Conservation (phyloP, 2,329 filamentous ascomycete species). For the Aureobasidium melanogenum region DNA sequence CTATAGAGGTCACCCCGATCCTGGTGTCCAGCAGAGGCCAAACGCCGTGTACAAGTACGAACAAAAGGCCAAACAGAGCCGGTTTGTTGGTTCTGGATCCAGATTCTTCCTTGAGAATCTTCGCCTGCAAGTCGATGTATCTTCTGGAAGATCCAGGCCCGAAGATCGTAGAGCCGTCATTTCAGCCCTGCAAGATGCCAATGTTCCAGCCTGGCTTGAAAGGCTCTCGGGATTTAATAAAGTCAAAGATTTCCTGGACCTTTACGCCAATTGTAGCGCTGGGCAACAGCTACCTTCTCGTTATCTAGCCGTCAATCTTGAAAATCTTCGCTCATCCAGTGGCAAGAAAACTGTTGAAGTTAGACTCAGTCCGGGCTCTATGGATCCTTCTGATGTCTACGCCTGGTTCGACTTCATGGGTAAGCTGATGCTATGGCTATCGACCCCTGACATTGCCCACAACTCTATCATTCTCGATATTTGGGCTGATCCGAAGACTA, state of each 20-base stretch:
- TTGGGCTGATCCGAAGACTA: neutral
- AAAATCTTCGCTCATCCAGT: neutral
- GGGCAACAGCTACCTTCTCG: neutral
- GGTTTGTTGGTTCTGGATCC: neutral
- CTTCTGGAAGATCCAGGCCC: neutral
- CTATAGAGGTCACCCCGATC: neutral
- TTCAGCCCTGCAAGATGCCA: neutral
- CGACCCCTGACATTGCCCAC: neutral
- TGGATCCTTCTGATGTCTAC: neutral
- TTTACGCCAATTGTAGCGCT: neutral
- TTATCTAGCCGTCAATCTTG: neutral
- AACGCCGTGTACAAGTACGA: neutral
- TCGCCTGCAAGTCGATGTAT: neutral
- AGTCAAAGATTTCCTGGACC: neutral
- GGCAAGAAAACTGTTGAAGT: neutral
- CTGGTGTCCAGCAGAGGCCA: neutral
- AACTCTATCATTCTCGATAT: neutral
- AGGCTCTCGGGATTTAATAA: neutral
- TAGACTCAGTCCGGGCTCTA: neutral
- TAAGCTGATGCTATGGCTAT: neutral
- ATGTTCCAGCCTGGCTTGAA: neutral
- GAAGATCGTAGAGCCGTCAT: neutral
- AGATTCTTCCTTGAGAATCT: neutral
- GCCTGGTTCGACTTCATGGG: neutral
- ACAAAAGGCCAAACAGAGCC: neutral